These are phyloP conservation scores for Claviceps paspali DNA, from an alignment of 2,329 filamentous ascomycete species.

Conservation along the genomic window DNA sequence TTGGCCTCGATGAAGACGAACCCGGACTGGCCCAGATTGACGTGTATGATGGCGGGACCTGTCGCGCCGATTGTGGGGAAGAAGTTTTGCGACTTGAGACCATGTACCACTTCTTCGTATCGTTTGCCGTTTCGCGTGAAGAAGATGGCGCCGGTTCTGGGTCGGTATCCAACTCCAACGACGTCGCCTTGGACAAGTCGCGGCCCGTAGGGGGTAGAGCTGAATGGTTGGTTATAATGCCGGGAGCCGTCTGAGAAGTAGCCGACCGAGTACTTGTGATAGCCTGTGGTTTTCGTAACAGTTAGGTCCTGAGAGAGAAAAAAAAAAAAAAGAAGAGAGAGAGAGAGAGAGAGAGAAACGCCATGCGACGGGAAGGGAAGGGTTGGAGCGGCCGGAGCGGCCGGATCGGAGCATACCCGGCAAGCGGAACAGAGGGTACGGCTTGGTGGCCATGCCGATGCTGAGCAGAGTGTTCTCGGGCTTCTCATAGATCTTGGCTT, in stretches of 20 bases:
- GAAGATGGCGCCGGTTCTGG: constrained; percentile 87
- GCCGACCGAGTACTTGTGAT: constrained; percentile 82
- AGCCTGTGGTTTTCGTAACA: constrained; percentile 38
- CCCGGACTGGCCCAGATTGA: constrained; percentile 94
- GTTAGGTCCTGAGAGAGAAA: too few species aligned
- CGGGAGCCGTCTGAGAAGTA: constrained; percentile 81
- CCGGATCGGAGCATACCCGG: constrained; percentile 81
- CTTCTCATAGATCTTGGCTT: constrained; percentile 96
- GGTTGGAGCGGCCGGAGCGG: too few species aligned
- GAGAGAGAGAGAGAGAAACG: not conserved
- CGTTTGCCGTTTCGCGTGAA: constrained; percentile 98
- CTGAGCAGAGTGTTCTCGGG: constrained; percentile 75
- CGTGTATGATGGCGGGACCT: constrained; percentile 80
- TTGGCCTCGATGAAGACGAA: constrained; percentile 99
- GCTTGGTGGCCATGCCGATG: constrained; percentile 92
- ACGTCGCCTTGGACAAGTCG: constrained; percentile 86
- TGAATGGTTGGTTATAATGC: constrained; percentile 87
- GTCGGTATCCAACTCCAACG: constrained; percentile 86
- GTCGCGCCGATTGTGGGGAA: constrained; percentile 96
- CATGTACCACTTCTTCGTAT: constrained; percentile 84
- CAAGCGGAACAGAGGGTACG: constrained; percentile 85
- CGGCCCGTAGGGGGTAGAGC: constrained; percentile 63
- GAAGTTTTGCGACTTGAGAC: constrained; percentile 88
- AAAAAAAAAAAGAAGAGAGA: not conserved
- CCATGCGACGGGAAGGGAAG: too few species aligned